Base-by-base conservation (phyloP, 495 filamentous ascomycete genomes). In the Talaromyces proteolyticus region DNA sequence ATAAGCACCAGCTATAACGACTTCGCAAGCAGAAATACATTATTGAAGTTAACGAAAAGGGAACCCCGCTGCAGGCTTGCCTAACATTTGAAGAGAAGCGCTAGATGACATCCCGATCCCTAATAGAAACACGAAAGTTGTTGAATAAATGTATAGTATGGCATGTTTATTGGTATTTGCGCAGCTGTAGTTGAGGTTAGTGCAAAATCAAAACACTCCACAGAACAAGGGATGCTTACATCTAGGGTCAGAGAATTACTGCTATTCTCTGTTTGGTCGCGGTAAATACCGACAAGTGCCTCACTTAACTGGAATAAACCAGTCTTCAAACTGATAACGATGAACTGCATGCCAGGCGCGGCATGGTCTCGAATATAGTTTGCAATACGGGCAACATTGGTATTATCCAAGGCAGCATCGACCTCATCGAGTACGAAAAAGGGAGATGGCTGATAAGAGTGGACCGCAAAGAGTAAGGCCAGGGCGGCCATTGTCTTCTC, bases 341-440 rank as follows among this genome's bases (percentile, higher is more conserved):
- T 92, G 60, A 99, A 99, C 75, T 99, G 93, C 87, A 96, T 96
- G 3, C 93, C 93, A 4, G 94, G 93, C 5, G 89, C 88, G 0
- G 93, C 90, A 65, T 96, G 92, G 57, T 91, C 88, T 21, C 85
- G 81, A 51, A 99, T 94, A 62, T 97, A 97, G 61, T 90, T 89
- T 55, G 88, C 89, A 68, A 99, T 91, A 60, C 92, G 89, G 47
- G 89, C 85, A 17, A 96, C 91, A 60, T 99, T 97, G 44, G 90
- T 91, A 64, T 93, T 94, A 61, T 99, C 93, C 12, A 99, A 84
- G 20, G 93, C 94, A 21, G 93, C 93, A 60, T 99, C 93, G 24
- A 99, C 91, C 67, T 99, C 93, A 67, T 99, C 93, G 21, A 99
- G 82, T 45, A 99, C 94, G 67, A 97, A 99, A 74, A 99, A 97